Evolutionary conservation across 306 rosid species (phyloP), one percentile per base, ranked within the genome.

Genomic region (Phaseolus lunatus): DNA sequence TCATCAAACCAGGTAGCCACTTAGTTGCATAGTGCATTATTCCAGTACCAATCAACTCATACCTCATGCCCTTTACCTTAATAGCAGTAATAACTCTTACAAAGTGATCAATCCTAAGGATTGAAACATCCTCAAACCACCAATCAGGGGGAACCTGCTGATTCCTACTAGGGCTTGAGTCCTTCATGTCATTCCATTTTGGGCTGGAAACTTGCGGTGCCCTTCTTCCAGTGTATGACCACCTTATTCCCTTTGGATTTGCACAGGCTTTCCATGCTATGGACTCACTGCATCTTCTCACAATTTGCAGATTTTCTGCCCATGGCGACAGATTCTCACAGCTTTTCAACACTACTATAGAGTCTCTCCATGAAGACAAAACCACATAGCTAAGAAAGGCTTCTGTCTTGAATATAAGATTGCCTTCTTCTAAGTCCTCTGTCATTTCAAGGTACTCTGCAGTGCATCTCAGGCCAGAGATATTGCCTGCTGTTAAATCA

Each of bases 241-340:
- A 92, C 85, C 90, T 84, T 76, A 96, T 92, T 20, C 99, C 99
- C 71, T 92, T 96, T 1, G 99, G 98, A 85, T 92, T 96, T 2
- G 99, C 91, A 41, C 98, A 96, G 43, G 99, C 98, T 62, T 95
- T 96, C 98, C 99, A 95, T 20, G 97, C 99, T 49, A 95, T 95
- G 43, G 97, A 92, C 84, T 95, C 99, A 7, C 99, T 92, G 86
- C 98, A 96, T 76, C 99, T 80, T 24, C 98, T 83, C 11, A 96
- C 94, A 5, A 96, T 96, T 75, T 96, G 99, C 33, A 96, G 96
- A 65, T 96, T 96, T 80, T 96, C 99, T 0, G 99, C 96, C 99
- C 99, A 92, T 0, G 99, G 99, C 0, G 98, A 92, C 66, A 96
- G 92, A 86, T 92, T 96, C 88, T 96, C 98, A 15, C 96, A 92